Evolutionary conservation across 495 filamentous ascomycete species (phyloP).

Genomic region (Cercophora scortea): DNA sequence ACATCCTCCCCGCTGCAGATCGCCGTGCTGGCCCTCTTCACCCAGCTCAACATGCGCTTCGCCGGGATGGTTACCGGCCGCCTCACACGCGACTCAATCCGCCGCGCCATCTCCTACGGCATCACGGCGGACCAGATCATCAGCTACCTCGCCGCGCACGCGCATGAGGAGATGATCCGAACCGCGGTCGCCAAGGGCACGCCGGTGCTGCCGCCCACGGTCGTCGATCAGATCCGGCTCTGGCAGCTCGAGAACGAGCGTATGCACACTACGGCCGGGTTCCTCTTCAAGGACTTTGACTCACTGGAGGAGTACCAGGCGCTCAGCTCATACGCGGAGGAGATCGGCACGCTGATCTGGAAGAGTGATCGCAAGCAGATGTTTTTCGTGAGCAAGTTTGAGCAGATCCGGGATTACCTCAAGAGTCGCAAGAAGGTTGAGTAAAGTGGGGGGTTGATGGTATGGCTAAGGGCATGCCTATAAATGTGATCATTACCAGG

Average conservation of each 20-base stretch:
- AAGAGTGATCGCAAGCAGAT: conserved; percentile 66
- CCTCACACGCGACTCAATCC: conserved; percentile 78
- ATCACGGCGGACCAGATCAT: conserved; percentile 96
- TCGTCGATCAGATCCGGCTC: conserved; percentile 92
- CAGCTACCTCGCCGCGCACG: conserved; percentile 76
- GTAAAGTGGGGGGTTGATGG: background rate
- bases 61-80: conserved; percentile 87
- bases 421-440: conserved; percentile 47
- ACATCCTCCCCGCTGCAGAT: conserved; percentile 89
- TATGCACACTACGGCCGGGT: conserved; percentile 73
- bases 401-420: conserved; percentile 76
- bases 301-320: conserved; percentile 67
- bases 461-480: too few species aligned
- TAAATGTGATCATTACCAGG: too few species aligned
- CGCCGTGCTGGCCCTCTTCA: conserved; percentile 85
- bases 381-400: conserved; percentile 82
- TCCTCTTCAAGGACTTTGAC: conserved; percentile 83
- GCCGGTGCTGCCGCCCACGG: conserved; percentile 81
- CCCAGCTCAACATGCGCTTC: conserved; percentile 75
- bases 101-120: conserved; percentile 75
- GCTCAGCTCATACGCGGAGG: conserved; percentile 70
- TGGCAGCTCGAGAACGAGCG: conserved; percentile 97
- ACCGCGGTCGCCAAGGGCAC: conserved; percentile 43
- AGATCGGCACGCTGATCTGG: conserved; percentile 89
- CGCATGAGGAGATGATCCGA: conserved; percentile 84